Percentiles rank a stretch among this genome's conserved stretches.
Conservation (phyloP, 1,284 basidiomycete species). For the Fomitiporia mediterranea region DNA sequence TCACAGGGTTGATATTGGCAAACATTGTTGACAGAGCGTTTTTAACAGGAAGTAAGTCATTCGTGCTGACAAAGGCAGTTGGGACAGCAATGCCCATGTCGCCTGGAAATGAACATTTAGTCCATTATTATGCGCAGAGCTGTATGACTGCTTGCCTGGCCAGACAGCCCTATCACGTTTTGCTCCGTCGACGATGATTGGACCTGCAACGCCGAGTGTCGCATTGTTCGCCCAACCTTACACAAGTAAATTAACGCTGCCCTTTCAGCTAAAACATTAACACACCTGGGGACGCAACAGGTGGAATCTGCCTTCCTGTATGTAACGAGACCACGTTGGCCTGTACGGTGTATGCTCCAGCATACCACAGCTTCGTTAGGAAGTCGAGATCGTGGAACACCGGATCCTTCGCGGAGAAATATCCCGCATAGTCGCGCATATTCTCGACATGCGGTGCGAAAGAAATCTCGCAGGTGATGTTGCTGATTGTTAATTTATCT, state of each 20-base stretch:
- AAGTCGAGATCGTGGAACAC: slow-evolving; percentile 45
- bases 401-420: slow-evolving; percentile 49
- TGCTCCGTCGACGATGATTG: slow-evolving; percentile 60
- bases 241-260: slow-evolving; percentile 1
- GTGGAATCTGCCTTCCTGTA: slow-evolving; percentile 49
- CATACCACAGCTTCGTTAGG: slow-evolving; percentile 57
- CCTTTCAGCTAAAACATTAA: no score
- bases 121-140: background rate
- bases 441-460: slow-evolving; percentile 53
- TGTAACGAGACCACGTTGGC: slow-evolving; percentile 51
- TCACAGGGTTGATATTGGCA: slow-evolving; percentile 43
- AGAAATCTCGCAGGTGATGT: slow-evolving; percentile 49
- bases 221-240: slow-evolving; percentile 57
- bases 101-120: slow-evolving; percentile 28
- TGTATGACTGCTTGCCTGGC: slow-evolving; percentile 36
- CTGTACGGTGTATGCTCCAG: slow-evolving; percentile 59
- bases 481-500: slow-evolving; percentile 39
- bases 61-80: slow-evolving; percentile 55
- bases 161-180: slow-evolving; percentile 59
- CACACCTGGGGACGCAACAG: slow-evolving; percentile 34
- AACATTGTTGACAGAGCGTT: slow-evolving; percentile 60
- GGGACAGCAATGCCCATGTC: slow-evolving; percentile 64
- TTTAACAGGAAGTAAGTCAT: slow-evolving; percentile 49
- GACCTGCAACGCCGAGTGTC: slow-evolving; percentile 49
- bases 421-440: slow-evolving; percentile 49